A percentile compares a stretch with the other conserved stretches of the same genome.
These are phyloP conservation scores for Rhodotorula glutinis DNA, from an alignment of 1,284 basidiomycete species.

Conservation along the genomic window DNA sequence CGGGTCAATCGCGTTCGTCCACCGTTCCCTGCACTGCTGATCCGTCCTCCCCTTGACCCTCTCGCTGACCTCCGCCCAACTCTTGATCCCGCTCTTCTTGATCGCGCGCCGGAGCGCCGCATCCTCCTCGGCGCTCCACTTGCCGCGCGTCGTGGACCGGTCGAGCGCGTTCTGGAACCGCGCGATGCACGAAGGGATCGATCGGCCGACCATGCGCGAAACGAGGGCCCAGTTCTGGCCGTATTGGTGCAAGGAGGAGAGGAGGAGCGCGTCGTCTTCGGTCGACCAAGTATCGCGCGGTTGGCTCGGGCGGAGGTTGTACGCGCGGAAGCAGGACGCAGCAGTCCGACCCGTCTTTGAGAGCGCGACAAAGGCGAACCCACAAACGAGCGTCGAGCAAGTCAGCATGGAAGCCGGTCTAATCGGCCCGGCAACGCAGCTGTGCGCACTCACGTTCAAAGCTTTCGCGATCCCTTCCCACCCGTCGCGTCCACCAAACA, in stretches of 20 bases:
- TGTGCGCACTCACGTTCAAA: constrained; percentile 24
- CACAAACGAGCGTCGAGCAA: not conserved
- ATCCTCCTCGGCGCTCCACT: constrained; percentile 68
- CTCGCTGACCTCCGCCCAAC: constrained; percentile 70
- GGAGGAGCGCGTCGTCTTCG: constrained; percentile 38
- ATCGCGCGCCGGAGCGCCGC: constrained; percentile 65
- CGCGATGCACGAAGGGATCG: constrained; percentile 25
- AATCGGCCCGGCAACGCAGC: too few species aligned
- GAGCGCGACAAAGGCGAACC: too few species aligned
- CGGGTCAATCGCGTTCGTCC: constrained; percentile 60
- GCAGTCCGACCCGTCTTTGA: constrained; percentile 20
- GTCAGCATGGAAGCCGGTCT: too few species aligned
- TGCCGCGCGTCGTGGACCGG: constrained; percentile 33
- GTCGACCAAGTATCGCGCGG: constrained; percentile 26
- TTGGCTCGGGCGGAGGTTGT: constrained; percentile 15
- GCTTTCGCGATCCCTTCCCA: constrained; percentile 31
- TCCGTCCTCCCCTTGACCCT: constrained; percentile 67
- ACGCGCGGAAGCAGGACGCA: constrained; percentile 30
- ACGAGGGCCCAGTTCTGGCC: constrained; percentile 41
- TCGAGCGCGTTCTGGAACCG: constrained; percentile 37
- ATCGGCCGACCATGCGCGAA: not conserved
- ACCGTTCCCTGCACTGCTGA: constrained; percentile 73
- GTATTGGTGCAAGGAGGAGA: constrained; percentile 26
- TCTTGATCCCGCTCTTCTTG: constrained; percentile 59
- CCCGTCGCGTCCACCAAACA: not conserved